Evolutionary conservation across 2,329 filamentous ascomycete genomes (phyloP), one percentile per base, ranked within the genome.

Genomic region (Dactylellina parvicollis): DNA sequence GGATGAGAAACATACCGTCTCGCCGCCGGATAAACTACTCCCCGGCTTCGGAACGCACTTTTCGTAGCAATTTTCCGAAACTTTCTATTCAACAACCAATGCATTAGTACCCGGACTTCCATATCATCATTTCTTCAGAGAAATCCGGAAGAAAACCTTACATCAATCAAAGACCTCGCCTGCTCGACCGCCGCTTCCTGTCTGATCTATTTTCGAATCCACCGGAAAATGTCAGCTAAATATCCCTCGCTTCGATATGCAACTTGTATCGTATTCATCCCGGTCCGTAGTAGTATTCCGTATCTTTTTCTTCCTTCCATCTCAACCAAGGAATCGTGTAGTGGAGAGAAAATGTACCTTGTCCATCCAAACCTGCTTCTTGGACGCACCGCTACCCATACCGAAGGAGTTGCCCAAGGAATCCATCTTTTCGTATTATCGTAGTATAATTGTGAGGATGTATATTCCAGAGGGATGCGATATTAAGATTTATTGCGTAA

Each of bases 31-130:
- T 64, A 93, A 82, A 60, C 86, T 87, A 54, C 84, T 80, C 67
- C 89, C 88, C 60, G 91, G 89, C 79, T 89, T 88, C 54, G 89
- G 84, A 14, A 93, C 83, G 81, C 91, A 94, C 80, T 88, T 88
- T 49, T 91, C 87, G 83, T 92, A 94, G 84, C 91, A 94, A 82
- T 89, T 88, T 78, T 90, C 86, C 82, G 92, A 91, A 81, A 93
- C 86, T 86, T 91, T 92, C 89, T 92, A 73, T 47, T 22, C 3
- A 71, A 18, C 14, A 8, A 10, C 3, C 4, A 46, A n/a, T 16
- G 36, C 10, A 22, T 40, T 7, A 52, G 18, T 47, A 8, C 44
- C 16, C 40, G 18, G 14, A 14, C 8, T 16, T n/a, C 5, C 10
- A 1, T 26, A 2, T 7, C 12, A 32, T 10, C 22, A 4, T 52